Evolutionary conservation across 345 rosid species (phyloP).

Genomic region (Brassica nigra): DNA sequence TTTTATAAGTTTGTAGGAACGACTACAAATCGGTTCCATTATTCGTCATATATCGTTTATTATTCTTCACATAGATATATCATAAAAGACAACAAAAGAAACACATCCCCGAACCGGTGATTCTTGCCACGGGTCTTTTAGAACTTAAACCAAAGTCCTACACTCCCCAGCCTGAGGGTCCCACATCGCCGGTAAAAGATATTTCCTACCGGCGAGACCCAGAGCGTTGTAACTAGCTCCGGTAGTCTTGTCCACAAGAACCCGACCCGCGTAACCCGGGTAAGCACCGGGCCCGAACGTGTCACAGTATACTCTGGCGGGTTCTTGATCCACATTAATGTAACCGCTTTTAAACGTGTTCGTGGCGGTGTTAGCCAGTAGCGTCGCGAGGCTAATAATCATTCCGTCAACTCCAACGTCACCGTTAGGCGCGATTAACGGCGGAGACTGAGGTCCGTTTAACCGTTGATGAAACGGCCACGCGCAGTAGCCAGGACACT

Average conservation of each 20-base stretch:
- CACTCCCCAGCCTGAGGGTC: conserved; percentile 73
- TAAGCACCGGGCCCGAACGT: conserved; percentile 79
- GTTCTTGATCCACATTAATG: conserved; percentile 76
- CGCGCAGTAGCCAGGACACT: conserved; percentile 91
- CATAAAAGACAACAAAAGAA: conserved; percentile 39
- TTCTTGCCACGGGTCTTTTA: conserved; percentile 26
- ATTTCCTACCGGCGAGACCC: conserved; percentile 72
- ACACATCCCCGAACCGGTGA: conserved; percentile 15
- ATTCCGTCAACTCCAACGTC: conserved; percentile 94
- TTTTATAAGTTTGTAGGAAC: not conserved
- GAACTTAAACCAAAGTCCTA: conserved; percentile 46
- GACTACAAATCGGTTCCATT: conserved; percentile 16
- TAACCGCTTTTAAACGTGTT: conserved; percentile 75
- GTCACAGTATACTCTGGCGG: conserved; percentile 71
- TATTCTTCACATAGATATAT: conserved; percentile 19
- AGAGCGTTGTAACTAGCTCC: conserved; percentile 83
- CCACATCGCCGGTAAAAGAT: conserved; percentile 87
- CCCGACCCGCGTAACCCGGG: conserved; percentile 77
- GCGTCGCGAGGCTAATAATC: conserved; percentile 80
- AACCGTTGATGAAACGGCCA: conserved; percentile 99
- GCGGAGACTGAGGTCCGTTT: conserved; percentile 87
- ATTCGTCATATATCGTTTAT: not conserved
- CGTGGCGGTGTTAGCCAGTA: conserved; percentile 75
- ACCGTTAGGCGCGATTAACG: conserved; percentile 79
- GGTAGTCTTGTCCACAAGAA: conserved; percentile 59